Base-by-base conservation (phyloP, 2,329 filamentous ascomycete species). In the Arthrinium phaeospermum region DNA sequence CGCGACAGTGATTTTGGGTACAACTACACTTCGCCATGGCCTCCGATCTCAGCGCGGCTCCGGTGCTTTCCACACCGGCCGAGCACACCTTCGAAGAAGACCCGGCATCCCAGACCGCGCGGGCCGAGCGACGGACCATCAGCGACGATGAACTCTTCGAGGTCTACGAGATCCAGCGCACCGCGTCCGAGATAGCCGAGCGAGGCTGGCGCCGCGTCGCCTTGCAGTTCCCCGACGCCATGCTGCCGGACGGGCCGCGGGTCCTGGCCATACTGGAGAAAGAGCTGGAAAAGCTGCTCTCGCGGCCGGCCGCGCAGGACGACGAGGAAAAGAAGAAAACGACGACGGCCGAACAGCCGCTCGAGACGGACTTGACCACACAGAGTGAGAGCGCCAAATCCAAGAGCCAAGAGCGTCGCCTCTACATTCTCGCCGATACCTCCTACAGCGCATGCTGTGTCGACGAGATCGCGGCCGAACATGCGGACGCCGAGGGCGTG, bases 391-490 rank as follows among this genome's bases (percentile, higher is more conserved):
- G 3, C 30, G 19, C 34, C 1, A 64, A 24, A 8, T 10, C 51
- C 47, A 30, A 70, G 49, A 49, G 49, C 14, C 71, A 71, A 57
- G 73, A 37, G 12, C 78, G 79, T 44, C 80, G 87, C 74, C 86
- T 98, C 70, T 97, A 93, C 77, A 95, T 99, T 73, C 86, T 99
- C 24, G 96, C 93, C 45, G 96, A 99, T 82, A 98, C 96, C 2
- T 98, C 96, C 1, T 99, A 98, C 82, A 97, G 96, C 73, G 92
- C 96, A 0, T 99, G 96, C 83, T 99, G 96, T 79, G 95, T 98
- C 24, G 96, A 99, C 79, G 96, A 99, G 84, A 92, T 98, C 53
- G 96, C 96, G 0, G 96, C 96, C 2, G 95, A 99, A 81, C 96
- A 99, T 81, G 93, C 94, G 22, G 89, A 94, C 78, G 95, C 96